Evolutionary conservation across 768 basidiomycete genomes (phyloP).

Genomic region (Dioszegia aurantiaca): DNA sequence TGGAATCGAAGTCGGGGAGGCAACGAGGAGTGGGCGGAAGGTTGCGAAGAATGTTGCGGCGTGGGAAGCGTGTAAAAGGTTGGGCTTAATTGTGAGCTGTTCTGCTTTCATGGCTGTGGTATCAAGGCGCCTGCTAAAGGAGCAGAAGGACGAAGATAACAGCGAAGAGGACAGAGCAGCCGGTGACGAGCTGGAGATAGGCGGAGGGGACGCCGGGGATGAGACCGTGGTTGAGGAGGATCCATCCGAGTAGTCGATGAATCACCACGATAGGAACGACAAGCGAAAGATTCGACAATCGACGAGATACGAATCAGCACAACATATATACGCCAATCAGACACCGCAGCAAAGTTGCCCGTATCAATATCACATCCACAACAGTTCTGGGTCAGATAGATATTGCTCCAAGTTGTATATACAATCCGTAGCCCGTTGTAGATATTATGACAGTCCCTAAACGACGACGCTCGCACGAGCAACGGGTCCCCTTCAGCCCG

Average conservation of each 20-base stretch:
- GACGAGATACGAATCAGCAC: too few species aligned
- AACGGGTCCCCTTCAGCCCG: too few species aligned
- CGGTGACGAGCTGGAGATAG: not conserved
- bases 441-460: too few species aligned
- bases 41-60: conserved; percentile 42
- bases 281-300: not conserved
- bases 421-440: not conserved
- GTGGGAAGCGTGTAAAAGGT: conserved; percentile 38
- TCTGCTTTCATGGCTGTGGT: not conserved
- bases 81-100: conserved; percentile 43
- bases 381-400: not conserved
- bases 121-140: not conserved
- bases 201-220: not conserved
- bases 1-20: conserved; percentile 37
- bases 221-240: not conserved
- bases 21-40: conserved; percentile 36
- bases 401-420: not conserved
- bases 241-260: not conserved
- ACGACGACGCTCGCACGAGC: too few species aligned
- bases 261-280: not conserved
- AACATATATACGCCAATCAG: too few species aligned
- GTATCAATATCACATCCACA: not conserved
- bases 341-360: not conserved
- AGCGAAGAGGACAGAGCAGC: not conserved
- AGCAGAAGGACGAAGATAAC: conserved; percentile 3